These are phyloP conservation scores for Plasmopara muralis DNA, from an alignment of 352 stramenopile genomes.

Conservation along the genomic window DNA sequence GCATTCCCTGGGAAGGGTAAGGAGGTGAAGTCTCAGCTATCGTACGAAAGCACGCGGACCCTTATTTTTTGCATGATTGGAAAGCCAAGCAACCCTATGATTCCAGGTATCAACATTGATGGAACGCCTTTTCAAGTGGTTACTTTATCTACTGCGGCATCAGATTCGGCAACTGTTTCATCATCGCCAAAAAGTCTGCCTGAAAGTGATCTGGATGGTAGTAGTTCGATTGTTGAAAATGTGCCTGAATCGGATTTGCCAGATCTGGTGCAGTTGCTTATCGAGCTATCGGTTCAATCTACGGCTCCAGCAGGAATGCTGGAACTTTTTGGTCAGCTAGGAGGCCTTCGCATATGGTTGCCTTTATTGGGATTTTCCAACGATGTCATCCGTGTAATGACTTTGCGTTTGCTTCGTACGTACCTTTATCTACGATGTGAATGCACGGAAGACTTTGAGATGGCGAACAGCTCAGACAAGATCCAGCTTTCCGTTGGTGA, in stretches of 20 bases:
- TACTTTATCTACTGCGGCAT: slow-evolving; percentile 26
- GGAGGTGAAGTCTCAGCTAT: slow-evolving; percentile 67
- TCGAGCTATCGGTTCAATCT: slow-evolving; percentile 68
- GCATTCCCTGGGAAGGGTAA: slow-evolving; percentile 45
- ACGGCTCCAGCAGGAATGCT: slow-evolving; percentile 63
- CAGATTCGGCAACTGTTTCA: slow-evolving; percentile 35
- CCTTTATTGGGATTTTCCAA: slow-evolving; percentile 69
- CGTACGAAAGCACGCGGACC: slow-evolving; percentile 73
- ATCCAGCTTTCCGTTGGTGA: slow-evolving; percentile 72
- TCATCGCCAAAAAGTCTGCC: slow-evolving; percentile 38
- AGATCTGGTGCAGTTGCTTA: slow-evolving; percentile 68
- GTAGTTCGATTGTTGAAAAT: slow-evolving; percentile 61
- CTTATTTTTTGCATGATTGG: slow-evolving; percentile 86
- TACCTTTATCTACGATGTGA: slow-evolving; percentile 76
- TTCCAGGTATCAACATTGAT: slow-evolving; percentile 54
- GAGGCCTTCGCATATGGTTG: slow-evolving; percentile 76
- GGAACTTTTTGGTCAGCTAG: slow-evolving; percentile 66
- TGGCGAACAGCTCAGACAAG: slow-evolving; percentile 58
- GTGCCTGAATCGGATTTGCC: slow-evolving; percentile 65
- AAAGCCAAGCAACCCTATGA: slow-evolving; percentile 70
- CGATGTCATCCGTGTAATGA: slow-evolving; percentile 75
- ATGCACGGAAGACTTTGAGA: slow-evolving; percentile 55
- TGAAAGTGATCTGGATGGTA: slow-evolving; percentile 58
- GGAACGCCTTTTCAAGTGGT: slow-evolving; percentile 53
- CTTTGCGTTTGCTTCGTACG: slow-evolving; percentile 64